phyloP scores from a whole-genome alignment of 495 filamentous ascomycete genomes.

The Aspergillus nidulans region DNA sequence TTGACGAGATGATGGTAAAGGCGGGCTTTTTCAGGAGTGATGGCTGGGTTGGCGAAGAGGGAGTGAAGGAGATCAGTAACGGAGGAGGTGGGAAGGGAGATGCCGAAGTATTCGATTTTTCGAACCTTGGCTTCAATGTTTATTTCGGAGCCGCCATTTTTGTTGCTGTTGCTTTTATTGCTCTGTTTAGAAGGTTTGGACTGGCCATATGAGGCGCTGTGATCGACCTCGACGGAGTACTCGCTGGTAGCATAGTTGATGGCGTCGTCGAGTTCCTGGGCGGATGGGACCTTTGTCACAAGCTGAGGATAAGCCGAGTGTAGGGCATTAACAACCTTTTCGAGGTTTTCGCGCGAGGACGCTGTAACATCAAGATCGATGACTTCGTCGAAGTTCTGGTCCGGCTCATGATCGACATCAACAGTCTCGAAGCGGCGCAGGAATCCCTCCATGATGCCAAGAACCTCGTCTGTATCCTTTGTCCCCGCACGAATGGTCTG shows the following conservation, averaged over 20 bases:
- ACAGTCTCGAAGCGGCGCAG: conserved; percentile 76
- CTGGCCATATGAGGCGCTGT: conserved; percentile 45
- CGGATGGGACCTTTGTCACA: conserved; percentile 62
- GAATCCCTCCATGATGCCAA: conserved; percentile 95
- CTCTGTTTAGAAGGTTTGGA: conserved; percentile 30
- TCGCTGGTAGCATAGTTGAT: conserved; percentile 70
- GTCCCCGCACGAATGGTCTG: conserved; percentile 88
- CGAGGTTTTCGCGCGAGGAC: conserved; percentile 79
- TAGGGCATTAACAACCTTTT: conserved; percentile 67
- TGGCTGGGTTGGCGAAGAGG: conserved; percentile 49
- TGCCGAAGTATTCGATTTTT: conserved; percentile 80
- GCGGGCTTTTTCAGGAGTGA: conserved; percentile 40
- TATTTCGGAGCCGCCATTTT: conserved; percentile 1
- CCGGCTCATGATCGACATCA: conserved; percentile 58
- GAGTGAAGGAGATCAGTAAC: conserved; percentile 61
- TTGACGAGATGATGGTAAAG: conserved; percentile 75
- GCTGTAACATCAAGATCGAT: conserved; percentile 78
- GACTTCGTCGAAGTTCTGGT: conserved; percentile 71
- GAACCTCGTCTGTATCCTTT: conserved; percentile 60
- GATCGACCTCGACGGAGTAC: conserved; percentile 71
- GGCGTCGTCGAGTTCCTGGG: conserved; percentile 73
- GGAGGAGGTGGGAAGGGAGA: conserved; percentile 55
- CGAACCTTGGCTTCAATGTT: conserved; percentile 27
- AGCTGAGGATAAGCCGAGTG: conserved; percentile 70
- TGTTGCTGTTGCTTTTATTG: conserved; percentile 23